Conservation (phyloP, 2,329 filamentous ascomycete genomes). For the Neofusicoccum cordaticola region DNA sequence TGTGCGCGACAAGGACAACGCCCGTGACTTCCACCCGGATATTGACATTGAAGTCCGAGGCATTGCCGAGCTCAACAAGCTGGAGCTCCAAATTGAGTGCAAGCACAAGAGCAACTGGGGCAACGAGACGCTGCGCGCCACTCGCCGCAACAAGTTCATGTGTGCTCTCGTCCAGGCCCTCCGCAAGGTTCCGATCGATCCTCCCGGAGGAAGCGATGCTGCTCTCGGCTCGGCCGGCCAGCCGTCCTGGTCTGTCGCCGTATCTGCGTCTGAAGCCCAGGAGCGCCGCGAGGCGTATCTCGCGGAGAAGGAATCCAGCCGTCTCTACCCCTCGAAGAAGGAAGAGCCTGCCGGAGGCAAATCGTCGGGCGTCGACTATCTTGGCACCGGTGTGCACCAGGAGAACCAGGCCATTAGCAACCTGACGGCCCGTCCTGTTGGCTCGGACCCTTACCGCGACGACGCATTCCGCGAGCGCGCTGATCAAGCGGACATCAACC, state of each 20-base stretch:
- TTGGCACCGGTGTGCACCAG: conserved; percentile 24
- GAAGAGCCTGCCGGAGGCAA: conserved; percentile 24
- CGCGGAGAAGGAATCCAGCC: conserved; percentile 57
- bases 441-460: conserved; percentile 43
- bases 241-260: conserved; percentile 75
- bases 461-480: conserved; percentile 23
- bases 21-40: conserved; percentile 85
- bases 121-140: conserved; percentile 74
- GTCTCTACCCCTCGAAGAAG: conserved; percentile 58
- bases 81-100: conserved; percentile 78
- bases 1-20: conserved; percentile 78
- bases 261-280: conserved; percentile 42
- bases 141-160: conserved; percentile 92
- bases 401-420: conserved; percentile 44
- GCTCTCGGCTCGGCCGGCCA: conserved; percentile 64
- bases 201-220: conserved; percentile 68
- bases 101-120: conserved; percentile 71
- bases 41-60: conserved; percentile 74
- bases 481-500: conserved; percentile 17
- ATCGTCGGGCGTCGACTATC: conserved; percentile 34
- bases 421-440: conserved; percentile 43
- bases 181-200: conserved; percentile 81
- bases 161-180: conserved; percentile 83
- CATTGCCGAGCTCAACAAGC: conserved; percentile 82
- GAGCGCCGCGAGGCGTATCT: conserved; percentile 24